Evolutionary conservation across 2,329 filamentous ascomycete species (phyloP), one percentile per base, ranked within the genome.

Genomic region (Lachnellula suecica): DNA sequence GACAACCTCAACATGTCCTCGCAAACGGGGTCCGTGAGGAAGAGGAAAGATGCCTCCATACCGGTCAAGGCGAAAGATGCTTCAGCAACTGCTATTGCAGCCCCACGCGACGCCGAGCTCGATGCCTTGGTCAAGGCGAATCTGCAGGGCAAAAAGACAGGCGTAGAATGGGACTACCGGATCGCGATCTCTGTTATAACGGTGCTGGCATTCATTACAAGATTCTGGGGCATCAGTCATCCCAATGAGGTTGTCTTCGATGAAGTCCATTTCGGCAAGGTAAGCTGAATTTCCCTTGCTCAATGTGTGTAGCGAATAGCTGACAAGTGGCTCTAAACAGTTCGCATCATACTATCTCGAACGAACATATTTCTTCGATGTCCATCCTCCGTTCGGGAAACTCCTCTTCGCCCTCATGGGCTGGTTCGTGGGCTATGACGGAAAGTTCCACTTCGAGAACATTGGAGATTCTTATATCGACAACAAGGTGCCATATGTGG

Each of bases 231-330:
- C 58, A 97, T 99, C 70, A 90, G 82, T 70, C 92, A 97, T 72
- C 94, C 94, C 15, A 87, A 96, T 68, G 89, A 97, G 76, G 94
- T 99, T 51, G 94, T 99, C 45, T 99, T 99, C 68, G 94, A 99
- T 69, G 94, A 99, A 74, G 94, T 99, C 52, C 94, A 99, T 75
- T 99, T 99, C 72, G 94, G 94, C 76, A 99, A 99, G 88, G 93
- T 97, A 78, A 54, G 79, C 22, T 65, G 35, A 40, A 9, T 19
- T 11, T 17, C 9, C 17, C 25, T 15, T 20, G 40, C 17, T 46
- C 40, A 4, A 5, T 23, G 25, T 11, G 49, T 11, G 34, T 27
- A 22, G 27, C 35, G 3, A 15, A 29, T 4, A 29, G 49, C 60
- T 62, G 47, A 53, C 23, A 17, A 47, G 47, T 5, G 13, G n/a